A percentile compares a stretch with the other conserved stretches of the same genome.
These are phyloP conservation scores for Furcasterigmium furcatum DNA, from an alignment of 2,329 filamentous ascomycete genomes.

Conservation along the genomic window DNA sequence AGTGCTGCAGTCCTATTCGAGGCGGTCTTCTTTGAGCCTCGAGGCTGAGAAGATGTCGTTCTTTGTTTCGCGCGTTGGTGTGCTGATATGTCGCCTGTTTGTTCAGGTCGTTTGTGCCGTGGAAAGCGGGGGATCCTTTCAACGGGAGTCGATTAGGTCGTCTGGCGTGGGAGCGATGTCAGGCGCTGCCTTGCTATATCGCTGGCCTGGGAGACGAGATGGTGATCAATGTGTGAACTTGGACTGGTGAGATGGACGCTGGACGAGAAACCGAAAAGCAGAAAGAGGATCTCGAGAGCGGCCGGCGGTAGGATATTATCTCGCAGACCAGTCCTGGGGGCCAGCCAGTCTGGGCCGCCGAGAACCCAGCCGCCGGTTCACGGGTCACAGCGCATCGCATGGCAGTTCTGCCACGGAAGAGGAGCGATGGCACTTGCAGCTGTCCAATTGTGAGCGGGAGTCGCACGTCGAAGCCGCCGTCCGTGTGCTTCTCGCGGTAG, in stretches of 20 bases:
- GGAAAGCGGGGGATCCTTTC: neutral
- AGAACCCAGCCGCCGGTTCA: slow-evolving; percentile 7
- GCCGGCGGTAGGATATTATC: slow-evolving; percentile 7
- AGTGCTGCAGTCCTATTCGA: neutral
- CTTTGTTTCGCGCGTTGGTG: neutral
- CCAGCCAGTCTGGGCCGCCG: neutral
- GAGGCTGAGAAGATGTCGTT: neutral
- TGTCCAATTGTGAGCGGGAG: slow-evolving; percentile 8
- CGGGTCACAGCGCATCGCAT: neutral
- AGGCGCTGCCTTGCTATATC: neutral
- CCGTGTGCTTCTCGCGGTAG: too few species aligned
- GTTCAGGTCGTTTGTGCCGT: neutral
- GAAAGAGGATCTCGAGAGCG: neutral
- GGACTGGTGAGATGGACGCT: neutral
- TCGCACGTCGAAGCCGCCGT: neutral
- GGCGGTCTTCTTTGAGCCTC: neutral
- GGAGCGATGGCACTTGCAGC: slow-evolving; percentile 7
- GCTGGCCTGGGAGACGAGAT: neutral
- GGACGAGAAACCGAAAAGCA: slow-evolving; percentile 1
- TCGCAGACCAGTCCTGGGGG: slow-evolving; percentile 1
- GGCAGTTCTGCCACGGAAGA: neutral
- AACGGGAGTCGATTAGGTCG: too few species aligned
- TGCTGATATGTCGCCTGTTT: neutral
- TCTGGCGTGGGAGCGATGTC: neutral
- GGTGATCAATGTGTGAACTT: too few species aligned